Conservation (phyloP, 2,329 filamentous ascomycete species). For the Aureobasidium zeae region DNA sequence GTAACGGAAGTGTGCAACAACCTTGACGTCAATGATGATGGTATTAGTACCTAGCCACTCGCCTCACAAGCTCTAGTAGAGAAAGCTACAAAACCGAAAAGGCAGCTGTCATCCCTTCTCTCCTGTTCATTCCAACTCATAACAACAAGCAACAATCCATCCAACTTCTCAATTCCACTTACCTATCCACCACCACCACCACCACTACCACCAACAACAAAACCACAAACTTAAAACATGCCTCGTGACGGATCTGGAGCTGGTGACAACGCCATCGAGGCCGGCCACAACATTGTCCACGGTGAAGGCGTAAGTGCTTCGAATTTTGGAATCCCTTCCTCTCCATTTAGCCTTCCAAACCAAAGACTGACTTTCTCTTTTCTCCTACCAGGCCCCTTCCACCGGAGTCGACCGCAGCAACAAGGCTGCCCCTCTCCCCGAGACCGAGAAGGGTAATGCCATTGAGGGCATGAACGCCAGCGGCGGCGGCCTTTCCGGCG, state of each 20-base stretch:
- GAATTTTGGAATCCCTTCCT: neutral
- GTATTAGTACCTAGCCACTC: no score
- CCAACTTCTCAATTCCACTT: neutral
- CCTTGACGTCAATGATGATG: conserved; percentile 4
- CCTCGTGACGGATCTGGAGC: conserved; percentile 35
- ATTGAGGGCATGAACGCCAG: conserved; percentile 29
- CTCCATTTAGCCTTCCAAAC: neutral
- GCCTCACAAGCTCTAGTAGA: neutral
- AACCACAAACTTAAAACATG: no score
- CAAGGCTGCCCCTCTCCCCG: conserved; percentile 33
- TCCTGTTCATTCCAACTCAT: neutral
- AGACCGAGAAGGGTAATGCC: conserved; percentile 31
- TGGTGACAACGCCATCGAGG: conserved; percentile 33
- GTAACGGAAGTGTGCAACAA: neutral
- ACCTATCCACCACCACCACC: neutral
- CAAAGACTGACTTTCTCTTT: no score
- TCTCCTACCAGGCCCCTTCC: conserved; percentile 16
- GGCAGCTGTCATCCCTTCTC: neutral
- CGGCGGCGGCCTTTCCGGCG: conserved; percentile 36
- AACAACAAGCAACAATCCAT: neutral
- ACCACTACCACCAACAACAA: conserved; percentile 17
- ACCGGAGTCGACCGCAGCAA: conserved; percentile 29
- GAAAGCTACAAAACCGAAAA: conserved; percentile 10
- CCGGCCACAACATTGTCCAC: conserved; percentile 31
- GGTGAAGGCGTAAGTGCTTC: conserved; percentile 28